phyloP scores from a whole-genome alignment of 129 eudicot genomes.

The Chrysanthemum seticuspe region DNA sequence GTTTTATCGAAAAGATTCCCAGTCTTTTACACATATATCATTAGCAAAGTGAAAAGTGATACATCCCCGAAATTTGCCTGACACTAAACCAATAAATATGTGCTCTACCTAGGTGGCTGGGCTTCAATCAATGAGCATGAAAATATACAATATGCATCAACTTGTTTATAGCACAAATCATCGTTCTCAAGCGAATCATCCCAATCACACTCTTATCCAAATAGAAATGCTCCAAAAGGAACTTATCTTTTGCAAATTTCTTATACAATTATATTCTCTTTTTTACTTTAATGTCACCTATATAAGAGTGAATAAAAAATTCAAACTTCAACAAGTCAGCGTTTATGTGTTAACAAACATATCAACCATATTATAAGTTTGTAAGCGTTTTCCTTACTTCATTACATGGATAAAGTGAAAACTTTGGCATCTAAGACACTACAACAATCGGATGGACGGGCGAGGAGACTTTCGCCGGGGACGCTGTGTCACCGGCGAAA shows the following conservation, averaged over 20 bases:
- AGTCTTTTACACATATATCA: no score
- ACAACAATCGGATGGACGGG: no score
- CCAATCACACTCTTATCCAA: slow-evolving; percentile 31
- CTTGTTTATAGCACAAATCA: slow-evolving; percentile 45
- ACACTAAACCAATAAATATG: no score
- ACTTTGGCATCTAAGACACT: slow-evolving; percentile 52
- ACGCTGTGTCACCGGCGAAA: no score
- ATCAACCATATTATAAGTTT: neutral
- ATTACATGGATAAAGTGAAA: slow-evolving; percentile 59
- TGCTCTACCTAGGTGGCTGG: no score
- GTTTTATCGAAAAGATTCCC: no score
- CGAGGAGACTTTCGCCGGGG: no score
- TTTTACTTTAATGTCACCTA: slow-evolving; percentile 17
- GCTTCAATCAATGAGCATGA: neutral
- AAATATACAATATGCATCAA: slow-evolving; percentile 35
- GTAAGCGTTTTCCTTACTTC: neutral
- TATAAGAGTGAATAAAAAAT: slow-evolving; percentile 34
- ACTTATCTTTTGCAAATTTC: slow-evolving; percentile 29
- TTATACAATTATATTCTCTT: slow-evolving; percentile 1
- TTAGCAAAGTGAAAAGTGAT: no score
- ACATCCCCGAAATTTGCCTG: no score
- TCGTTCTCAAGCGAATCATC: slow-evolving; percentile 41
- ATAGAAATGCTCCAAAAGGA: slow-evolving; percentile 37
- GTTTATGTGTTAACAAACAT: slow-evolving; percentile 22
- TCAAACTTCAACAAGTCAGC: slow-evolving; percentile 30